Base-by-base conservation (phyloP, 1,139 yeast species). In the Lodderomyces elongisporus region DNA sequence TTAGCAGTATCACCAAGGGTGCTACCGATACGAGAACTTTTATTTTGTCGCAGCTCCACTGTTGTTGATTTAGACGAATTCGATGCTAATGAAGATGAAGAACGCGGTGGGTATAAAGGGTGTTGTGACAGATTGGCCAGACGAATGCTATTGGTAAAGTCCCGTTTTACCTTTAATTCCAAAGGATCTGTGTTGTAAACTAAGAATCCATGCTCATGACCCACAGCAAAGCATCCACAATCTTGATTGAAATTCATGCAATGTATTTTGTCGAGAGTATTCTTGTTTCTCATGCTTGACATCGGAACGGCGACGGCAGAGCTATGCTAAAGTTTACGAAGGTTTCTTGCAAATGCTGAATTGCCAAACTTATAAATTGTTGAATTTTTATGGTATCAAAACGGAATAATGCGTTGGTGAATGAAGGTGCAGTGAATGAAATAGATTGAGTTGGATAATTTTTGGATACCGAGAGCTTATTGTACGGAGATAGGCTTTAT, bases 141-240 rank as follows among this genome's bases (percentile, higher is more conserved):
- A 17, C 14, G n/a, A 28, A 5, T 29, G 24, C 21, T 17, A 26
- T 14, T 33, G 13, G 18, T 43, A 48, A 81, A 79, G 30, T 62
- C 74, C 33, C 95, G 67, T 48, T 77, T 71, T 36, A 88, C 91
- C 45, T 93, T 70, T 44, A 79, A 60, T 43, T 85, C 94, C 60
- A 88, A 68, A 5, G 97, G 97, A 51, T 85, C 88, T 4, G 94
- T 74, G 52, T 82, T 84, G 64, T 79, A 89, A n/a, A 89, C 95
- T 35, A 80, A 63, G 54, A 89, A 87, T 17, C 96, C 96, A 33
- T 68, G 60, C 43, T 85, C 89, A 45, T 81, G 83, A 33, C 93
- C 85, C 21, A 85, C 66, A 16, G 95, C 85, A 60, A 89, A 88
- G 53, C 96, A 88, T 30, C 88, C 85, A 49, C 80, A 85, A 58